phyloP scores from a whole-genome alignment of 345 rosid genomes.

The Lepidium aucheri region DNA sequence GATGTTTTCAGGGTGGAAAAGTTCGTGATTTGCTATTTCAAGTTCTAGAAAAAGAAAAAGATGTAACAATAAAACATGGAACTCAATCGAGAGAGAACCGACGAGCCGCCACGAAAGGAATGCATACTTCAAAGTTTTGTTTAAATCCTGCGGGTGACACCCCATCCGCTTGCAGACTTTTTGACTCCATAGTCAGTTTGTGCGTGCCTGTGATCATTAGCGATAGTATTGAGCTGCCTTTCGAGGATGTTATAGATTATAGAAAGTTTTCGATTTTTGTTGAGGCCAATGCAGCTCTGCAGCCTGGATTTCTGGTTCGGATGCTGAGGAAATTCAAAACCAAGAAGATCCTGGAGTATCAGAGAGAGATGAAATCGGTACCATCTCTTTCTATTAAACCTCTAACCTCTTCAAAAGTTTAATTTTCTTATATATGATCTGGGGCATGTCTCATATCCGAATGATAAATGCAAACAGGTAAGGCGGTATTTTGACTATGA shows the following conservation, averaged over 20 bases:
- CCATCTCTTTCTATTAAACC: not conserved
- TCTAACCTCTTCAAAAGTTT: not conserved
- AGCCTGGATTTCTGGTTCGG: constrained; percentile 59
- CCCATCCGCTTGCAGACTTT: constrained; percentile 95
- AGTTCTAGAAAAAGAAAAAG: constrained; percentile 71
- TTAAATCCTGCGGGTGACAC: constrained; percentile 98
- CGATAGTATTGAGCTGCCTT: constrained; percentile 87
- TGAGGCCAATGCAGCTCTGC: constrained; percentile 49
- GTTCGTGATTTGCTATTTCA: constrained; percentile 89
- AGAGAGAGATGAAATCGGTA: constrained; percentile 66
- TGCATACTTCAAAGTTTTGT: constrained; percentile 97
- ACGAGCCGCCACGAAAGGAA: constrained; percentile 80
- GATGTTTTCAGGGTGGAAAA: constrained; percentile 67
- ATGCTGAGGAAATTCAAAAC: constrained; percentile 49
- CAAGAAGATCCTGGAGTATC: constrained; percentile 63
- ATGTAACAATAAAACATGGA: constrained; percentile 83
- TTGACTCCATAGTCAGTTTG: constrained; percentile 95
- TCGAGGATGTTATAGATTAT: constrained; percentile 88
- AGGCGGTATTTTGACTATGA: constrained; percentile 51
- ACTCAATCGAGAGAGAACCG: constrained; percentile 93
- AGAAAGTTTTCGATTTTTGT: constrained; percentile 76
- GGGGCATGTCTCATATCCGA: not conserved
- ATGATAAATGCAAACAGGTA: constrained; percentile 48
- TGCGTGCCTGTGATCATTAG: constrained; percentile 90
- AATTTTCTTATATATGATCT: not conserved